phyloP scores from a whole-genome alignment of 2,329 filamentous ascomycete species.

The Fusarium sacchari region DNA sequence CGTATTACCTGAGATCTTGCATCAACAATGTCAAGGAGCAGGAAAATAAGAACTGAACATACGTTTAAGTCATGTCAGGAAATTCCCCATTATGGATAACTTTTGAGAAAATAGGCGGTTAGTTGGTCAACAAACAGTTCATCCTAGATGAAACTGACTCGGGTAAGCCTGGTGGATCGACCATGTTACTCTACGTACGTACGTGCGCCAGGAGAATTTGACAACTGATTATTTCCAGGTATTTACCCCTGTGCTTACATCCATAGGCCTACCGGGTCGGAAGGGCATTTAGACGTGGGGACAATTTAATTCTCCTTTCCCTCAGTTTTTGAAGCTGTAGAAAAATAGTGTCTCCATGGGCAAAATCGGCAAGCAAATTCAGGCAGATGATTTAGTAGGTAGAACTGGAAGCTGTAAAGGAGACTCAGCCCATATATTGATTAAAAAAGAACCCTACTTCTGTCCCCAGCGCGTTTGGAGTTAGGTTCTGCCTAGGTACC shows the following conservation, averaged over 20 bases:
- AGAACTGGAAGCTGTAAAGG: neutral
- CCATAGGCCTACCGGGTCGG: neutral
- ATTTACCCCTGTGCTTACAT: neutral
- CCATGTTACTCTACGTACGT: neutral
- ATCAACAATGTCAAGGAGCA: neutral
- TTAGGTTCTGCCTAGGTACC: neutral
- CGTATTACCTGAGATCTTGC: neutral
- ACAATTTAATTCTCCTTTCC: neutral
- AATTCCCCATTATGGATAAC: conserved; percentile 17
- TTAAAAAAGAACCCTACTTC: neutral
- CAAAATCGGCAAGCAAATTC: neutral
- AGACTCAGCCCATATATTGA: neutral
- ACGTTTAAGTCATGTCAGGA: neutral
- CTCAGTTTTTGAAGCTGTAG: neutral
- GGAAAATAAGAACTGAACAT: neutral
- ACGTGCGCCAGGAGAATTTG: neutral
- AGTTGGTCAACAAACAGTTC: conserved; percentile 3
- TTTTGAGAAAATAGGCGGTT: conserved; percentile 20
- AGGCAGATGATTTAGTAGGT: neutral
- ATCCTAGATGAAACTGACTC: conserved; percentile 26
- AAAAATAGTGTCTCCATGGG: neutral
- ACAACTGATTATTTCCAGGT: neutral
- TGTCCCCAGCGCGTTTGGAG: neutral
- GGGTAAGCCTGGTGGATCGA: neutral
- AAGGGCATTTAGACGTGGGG: neutral